These are phyloP conservation scores for Daucus carota DNA, from an alignment of 129 eudicot genomes.

Conservation along the genomic window DH1_v3.0 NC_030382.2:34817501-34818000, in stretches of 20 bases:
- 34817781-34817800: neutral
- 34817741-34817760: constrained; percentile 34
- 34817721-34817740: constrained; percentile 15
- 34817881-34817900: neutral
- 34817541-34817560: constrained; percentile 26
- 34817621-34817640: constrained; percentile 39
- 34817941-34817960: neutral
- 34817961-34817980: neutral
- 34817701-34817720: constrained; percentile 21
- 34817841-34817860: neutral
- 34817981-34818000: neutral
- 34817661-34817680: constrained; percentile 53
- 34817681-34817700: constrained; percentile 45
- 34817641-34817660: constrained; percentile 41
- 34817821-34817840: too few relatives aligned
- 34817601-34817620: constrained; percentile 40
- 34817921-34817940: neutral
- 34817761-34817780: neutral
- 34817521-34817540: constrained; percentile 45
- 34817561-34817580: constrained; percentile 48
- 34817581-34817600: constrained; percentile 49
- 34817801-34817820: neutral
- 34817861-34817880: neutral
- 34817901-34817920: neutral
- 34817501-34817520: constrained; percentile 31